phyloP scores from a whole-genome alignment of 1,139 yeast genomes.

The Scheffersomyces segobiensis region DNA sequence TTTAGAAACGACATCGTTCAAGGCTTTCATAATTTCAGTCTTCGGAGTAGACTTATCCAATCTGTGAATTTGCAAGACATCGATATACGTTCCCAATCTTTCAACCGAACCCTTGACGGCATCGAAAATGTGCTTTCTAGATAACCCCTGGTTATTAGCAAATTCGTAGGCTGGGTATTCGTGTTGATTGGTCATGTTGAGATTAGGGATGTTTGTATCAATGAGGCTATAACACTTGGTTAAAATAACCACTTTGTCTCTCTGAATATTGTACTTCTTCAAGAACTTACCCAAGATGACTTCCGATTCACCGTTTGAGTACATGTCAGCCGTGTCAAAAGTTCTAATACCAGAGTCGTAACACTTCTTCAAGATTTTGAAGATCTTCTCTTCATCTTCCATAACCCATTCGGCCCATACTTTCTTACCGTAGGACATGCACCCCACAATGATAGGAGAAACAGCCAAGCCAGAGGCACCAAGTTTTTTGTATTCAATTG shows the following conservation, averaged over 20 bases:
- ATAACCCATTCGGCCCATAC: constrained; percentile 51
- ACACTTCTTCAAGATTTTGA: constrained; percentile 44
- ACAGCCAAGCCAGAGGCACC: constrained; percentile 55
- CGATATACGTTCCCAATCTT: constrained; percentile 20
- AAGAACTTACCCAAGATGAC: constrained; percentile 42
- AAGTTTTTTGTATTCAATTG: constrained; percentile 16
- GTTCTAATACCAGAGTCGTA: constrained; percentile 54
- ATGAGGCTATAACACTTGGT: constrained; percentile 28
- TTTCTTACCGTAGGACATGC: constrained; percentile 55
- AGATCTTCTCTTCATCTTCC: constrained; percentile 30
- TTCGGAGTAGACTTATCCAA: constrained; percentile 13
- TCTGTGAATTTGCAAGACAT: constrained; percentile 19
- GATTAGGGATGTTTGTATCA: constrained; percentile 1
- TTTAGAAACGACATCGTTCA: constrained; percentile 15
- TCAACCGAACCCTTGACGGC: constrained; percentile 15
- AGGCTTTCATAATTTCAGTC: constrained; percentile 17
- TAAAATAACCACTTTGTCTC: constrained; percentile 48
- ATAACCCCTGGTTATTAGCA: constrained; percentile 15
- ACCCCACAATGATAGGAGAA: constrained; percentile 55
- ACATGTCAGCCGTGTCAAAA: constrained; percentile 52
- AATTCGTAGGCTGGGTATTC: constrained; percentile 5
- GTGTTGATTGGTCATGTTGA: not conserved
- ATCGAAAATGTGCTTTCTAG: constrained; percentile 19
- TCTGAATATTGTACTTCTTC: constrained; percentile 38
- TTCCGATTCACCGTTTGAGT: constrained; percentile 49